Conservation (phyloP, 208 protist genomes). For the Trichomonas tenax region DNA sequence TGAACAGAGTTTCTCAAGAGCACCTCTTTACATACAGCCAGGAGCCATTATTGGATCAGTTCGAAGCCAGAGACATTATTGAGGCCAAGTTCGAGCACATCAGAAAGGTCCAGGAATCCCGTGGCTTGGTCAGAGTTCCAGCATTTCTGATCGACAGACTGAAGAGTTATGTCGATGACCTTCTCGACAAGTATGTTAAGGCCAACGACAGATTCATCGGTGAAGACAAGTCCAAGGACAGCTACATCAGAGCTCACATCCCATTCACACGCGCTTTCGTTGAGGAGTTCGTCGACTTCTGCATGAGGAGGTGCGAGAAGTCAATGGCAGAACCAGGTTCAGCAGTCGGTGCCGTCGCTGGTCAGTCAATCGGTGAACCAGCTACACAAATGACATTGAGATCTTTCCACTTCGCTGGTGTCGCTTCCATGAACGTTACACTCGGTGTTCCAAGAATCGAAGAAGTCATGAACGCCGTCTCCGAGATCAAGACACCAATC, state of each 20-base stretch:
- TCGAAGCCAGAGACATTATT: neutral
- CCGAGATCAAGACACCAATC: constrained; percentile 91
- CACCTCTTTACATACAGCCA: neutral
- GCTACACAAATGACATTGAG: constrained; percentile 99
- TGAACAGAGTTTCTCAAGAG: neutral
- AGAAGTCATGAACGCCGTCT: constrained; percentile 96
- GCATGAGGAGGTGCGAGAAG: constrained; percentile 45
- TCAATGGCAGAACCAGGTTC: constrained; percentile 81
- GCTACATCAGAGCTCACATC: neutral
- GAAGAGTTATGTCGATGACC: neutral
- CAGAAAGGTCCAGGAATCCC: neutral
- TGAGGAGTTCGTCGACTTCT: neutral
- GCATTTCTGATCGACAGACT: neutral
- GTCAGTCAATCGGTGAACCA: constrained; percentile 95
- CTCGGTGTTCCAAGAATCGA: constrained; percentile 70
- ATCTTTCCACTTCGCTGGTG: constrained; percentile 98
- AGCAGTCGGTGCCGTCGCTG: constrained; percentile 89
- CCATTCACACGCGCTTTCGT: neutral
- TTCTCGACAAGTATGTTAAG: neutral
- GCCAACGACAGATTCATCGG: neutral
- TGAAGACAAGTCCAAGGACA: neutral
- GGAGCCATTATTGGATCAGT: neutral
- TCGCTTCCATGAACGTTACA: constrained; percentile 90
- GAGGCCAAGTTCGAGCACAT: neutral
- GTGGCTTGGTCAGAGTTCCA: neutral